A percentile compares a stretch with the other conserved stretches of the same genome.
phyloP scores from a whole-genome alignment of 2,329 filamentous ascomycete genomes.

The Aureobasidium sp. region DNA sequence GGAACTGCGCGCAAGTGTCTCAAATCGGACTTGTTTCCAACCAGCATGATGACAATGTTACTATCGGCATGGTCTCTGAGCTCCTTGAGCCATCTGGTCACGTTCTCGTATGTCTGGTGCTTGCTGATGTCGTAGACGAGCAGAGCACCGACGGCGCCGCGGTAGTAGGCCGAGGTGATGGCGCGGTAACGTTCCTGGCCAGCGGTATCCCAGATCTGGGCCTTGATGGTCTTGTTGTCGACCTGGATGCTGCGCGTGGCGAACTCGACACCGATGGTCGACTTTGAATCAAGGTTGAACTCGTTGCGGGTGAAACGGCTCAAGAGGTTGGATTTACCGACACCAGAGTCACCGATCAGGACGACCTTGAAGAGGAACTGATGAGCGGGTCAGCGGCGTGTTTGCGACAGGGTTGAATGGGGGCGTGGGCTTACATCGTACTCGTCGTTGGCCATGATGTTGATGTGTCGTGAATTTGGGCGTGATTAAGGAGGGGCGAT shows the following conservation, averaged over 20 bases:
- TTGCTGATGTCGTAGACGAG: slow-evolving; percentile 99
- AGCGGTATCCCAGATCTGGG: slow-evolving; percentile 99
- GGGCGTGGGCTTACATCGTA: slow-evolving; percentile 74
- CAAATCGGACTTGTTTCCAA: slow-evolving; percentile 99
- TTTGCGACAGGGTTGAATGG: slow-evolving; percentile 17
- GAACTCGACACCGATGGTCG: slow-evolving; percentile 98
- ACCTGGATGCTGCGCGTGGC: slow-evolving; percentile 98
- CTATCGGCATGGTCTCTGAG: slow-evolving; percentile 94
- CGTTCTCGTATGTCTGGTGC: slow-evolving; percentile 98
- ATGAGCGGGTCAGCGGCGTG: slow-evolving; percentile 31
- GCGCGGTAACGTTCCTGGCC: slow-evolving; percentile 98
- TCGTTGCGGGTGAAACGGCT: slow-evolving; percentile 99
- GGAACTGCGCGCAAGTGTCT: slow-evolving; percentile 93
- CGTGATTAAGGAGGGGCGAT: slow-evolving; percentile 13
- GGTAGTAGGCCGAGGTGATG: slow-evolving; percentile 98
- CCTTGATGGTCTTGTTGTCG: slow-evolving; percentile 99
- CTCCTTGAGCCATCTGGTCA: slow-evolving; percentile 98
- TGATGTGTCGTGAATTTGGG: slow-evolving; percentile 7
- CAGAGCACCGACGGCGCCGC: slow-evolving; percentile 91
- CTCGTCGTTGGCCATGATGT: slow-evolving; percentile 97
- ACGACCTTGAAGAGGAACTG: slow-evolving; percentile 99
- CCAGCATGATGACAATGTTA: slow-evolving; percentile 99
- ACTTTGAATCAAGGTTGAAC: slow-evolving; percentile 99
- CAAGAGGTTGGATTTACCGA: slow-evolving; percentile 99
- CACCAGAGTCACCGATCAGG: slow-evolving; percentile 96